Conservation (phyloP, 208 protist genomes). For the Leishmania major region DNA sequence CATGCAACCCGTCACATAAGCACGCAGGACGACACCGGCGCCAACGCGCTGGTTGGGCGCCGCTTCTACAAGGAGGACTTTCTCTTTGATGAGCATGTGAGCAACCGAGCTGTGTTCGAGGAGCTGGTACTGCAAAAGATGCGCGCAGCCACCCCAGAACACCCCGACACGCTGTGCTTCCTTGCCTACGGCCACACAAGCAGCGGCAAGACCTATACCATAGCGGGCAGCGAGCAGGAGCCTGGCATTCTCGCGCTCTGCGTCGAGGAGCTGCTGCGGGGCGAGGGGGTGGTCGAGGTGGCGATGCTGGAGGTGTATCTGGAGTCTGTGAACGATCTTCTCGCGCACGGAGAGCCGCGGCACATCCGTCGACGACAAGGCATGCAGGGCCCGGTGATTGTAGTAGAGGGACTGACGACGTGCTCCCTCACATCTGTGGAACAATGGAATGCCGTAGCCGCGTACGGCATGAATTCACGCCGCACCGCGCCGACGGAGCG, state of each 20-base stretch:
- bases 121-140: conserved; percentile 63
- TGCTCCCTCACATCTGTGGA: conserved; percentile 58
- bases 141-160: conserved; percentile 39
- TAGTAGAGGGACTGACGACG: conserved; percentile 79
- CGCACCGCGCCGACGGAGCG: conserved; percentile 87
- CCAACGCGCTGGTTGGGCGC: conserved; percentile 4
- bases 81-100: conserved; percentile 43
- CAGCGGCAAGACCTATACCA: conserved; percentile 91
- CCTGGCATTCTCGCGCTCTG: conserved; percentile 71
- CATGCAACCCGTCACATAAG: conserved; percentile 13
- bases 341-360: conserved; percentile 64
- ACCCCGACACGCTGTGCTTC: conserved; percentile 87
- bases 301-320: conserved; percentile 89
- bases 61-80: conserved; percentile 43
- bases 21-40: conserved; percentile 27
- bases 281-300: conserved; percentile 81
- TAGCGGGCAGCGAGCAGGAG: conserved; percentile 67
- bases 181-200: conserved; percentile 89
- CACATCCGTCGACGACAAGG: conserved; percentile 45
- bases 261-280: conserved; percentile 67
- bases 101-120: conserved; percentile 73
- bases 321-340: conserved; percentile 79
- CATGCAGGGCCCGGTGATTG: conserved; percentile 39
- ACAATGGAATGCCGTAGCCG: conserved; percentile 71
- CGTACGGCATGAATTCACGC: conserved; percentile 78